Percentiles rank a stretch among this genome's conserved stretches.
These are phyloP conservation scores for Cercospora sp. DNA, from an alignment of 2,329 filamentous ascomycete species.

Conservation along the genomic window DNA sequence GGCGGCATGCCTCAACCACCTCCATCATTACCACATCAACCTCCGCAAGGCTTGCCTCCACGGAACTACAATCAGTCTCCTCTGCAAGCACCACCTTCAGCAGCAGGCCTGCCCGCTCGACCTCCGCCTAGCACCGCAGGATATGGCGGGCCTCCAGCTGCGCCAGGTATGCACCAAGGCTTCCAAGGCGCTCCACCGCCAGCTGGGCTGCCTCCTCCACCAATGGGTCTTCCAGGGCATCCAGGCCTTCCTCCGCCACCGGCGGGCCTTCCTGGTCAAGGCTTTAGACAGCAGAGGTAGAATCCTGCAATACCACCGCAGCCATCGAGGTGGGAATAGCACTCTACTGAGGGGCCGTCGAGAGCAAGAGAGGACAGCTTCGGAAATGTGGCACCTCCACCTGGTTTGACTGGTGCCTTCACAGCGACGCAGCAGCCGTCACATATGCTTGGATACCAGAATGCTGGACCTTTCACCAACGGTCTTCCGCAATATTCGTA, in stretches of 20 bases:
- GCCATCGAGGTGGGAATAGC: not conserved
- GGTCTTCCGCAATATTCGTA: not conserved
- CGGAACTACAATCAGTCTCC: slow-evolving; percentile 44
- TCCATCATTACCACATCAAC: slow-evolving; percentile 17
- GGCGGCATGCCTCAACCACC: slow-evolving; percentile 15
- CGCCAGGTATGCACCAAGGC: slow-evolving; percentile 39
- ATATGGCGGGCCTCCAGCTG: slow-evolving; percentile 64
- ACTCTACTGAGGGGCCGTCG: not conserved
- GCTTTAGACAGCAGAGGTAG: slow-evolving; percentile 15
- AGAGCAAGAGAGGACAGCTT: slow-evolving; percentile 1
- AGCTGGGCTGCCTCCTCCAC: slow-evolving; percentile 47
- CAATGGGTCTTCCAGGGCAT: slow-evolving; percentile 17
- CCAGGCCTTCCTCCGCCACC: slow-evolving; percentile 49
- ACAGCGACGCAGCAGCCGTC: not conserved
- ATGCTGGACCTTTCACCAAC: not conserved
- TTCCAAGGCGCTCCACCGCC: slow-evolving; percentile 43
- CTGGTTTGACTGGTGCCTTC: not conserved
- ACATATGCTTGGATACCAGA: not conserved
- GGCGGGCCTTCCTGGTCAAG: slow-evolving; percentile 45
- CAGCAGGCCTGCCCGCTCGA: slow-evolving; percentile 63
- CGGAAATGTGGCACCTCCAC: not conserved
- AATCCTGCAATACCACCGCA: slow-evolving; percentile 2
- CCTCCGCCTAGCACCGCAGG: slow-evolving; percentile 69
- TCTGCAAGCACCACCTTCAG: slow-evolving; percentile 60
- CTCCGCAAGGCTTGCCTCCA: slow-evolving; percentile 18